These are phyloP conservation scores for Backusella westeae DNA, from an alignment of 192 early-diverging fungal species.

Conservation along the genomic window DNA sequence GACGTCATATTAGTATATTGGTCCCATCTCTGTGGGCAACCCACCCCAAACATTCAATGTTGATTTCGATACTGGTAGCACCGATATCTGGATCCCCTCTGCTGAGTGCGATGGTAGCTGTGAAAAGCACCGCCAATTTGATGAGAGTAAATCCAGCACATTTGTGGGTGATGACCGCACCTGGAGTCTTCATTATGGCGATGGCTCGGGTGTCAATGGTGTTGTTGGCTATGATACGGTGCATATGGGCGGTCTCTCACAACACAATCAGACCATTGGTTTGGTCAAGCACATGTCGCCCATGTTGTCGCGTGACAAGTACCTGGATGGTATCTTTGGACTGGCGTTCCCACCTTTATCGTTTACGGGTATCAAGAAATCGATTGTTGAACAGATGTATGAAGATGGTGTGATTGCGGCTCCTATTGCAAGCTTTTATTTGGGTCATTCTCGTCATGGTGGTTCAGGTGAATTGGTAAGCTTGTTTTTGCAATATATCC, in stretches of 20 bases:
- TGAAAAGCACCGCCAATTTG: conserved; percentile 27
- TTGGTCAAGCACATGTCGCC: conserved; percentile 56
- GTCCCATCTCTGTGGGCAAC: conserved; percentile 60
- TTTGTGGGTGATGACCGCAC: conserved; percentile 15
- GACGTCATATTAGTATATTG: conserved; percentile 38
- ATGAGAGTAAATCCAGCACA: conserved; percentile 24
- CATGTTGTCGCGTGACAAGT: conserved; percentile 52
- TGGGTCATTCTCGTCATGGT: conserved; percentile 37
- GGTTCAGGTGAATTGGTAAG: conserved; percentile 44
- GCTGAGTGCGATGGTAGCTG: conserved; percentile 23
- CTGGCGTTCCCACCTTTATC: conserved; percentile 51
- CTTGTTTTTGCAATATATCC: background rate
- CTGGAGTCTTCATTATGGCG: conserved; percentile 45
- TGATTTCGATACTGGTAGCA: conserved; percentile 74
- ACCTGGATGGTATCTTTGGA: conserved; percentile 68
- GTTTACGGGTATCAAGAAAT: conserved; percentile 4
- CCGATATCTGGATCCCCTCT: conserved; percentile 62
- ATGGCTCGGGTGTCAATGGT: conserved; percentile 43
- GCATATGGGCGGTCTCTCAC: conserved; percentile 50
- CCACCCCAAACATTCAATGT: conserved; percentile 65
- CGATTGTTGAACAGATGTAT: conserved; percentile 23
- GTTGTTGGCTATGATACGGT: conserved; percentile 46
- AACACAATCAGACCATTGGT: conserved; percentile 60
- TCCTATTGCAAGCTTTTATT: conserved; percentile 26
- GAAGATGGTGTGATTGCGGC: conserved; percentile 6